Conservation (phyloP, 192 early-diverging fungal genomes). For the Podila epicladia region DNA sequence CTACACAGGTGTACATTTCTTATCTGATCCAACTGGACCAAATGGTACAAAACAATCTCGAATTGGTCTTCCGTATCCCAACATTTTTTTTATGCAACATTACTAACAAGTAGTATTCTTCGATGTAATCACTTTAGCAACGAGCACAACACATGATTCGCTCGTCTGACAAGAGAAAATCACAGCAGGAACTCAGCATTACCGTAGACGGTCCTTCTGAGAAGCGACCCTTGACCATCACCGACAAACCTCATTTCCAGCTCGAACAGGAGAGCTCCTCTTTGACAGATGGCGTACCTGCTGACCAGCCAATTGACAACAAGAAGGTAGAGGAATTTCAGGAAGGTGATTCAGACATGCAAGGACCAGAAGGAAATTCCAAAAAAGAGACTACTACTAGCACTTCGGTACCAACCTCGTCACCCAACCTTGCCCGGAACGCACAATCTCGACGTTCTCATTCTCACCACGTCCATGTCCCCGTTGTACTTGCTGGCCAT, state of each 20-base stretch:
- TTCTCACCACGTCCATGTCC: slow-evolving; percentile 3
- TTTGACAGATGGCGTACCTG: not conserved
- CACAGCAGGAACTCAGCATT: not conserved
- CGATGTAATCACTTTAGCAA: slow-evolving; percentile 13
- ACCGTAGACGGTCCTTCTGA: not conserved
- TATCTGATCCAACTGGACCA: slow-evolving; percentile 50
- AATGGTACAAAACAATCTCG: slow-evolving; percentile 18
- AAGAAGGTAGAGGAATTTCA: not conserved
- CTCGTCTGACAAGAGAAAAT: slow-evolving; percentile 46
- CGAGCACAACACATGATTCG: slow-evolving; percentile 43
- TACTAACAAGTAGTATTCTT: not conserved
- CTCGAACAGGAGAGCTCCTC: not conserved
- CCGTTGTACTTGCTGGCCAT: slow-evolving; percentile 23
- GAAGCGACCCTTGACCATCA: not conserved
- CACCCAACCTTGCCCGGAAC: slow-evolving; percentile 6
- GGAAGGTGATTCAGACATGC: slow-evolving; percentile 1
- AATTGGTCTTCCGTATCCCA: not conserved
- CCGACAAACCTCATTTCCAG: not conserved
- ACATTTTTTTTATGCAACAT: not conserved
- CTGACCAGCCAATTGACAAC: not conserved
- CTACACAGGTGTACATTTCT: slow-evolving; percentile 49
- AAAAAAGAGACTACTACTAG: not conserved
- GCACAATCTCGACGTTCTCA: slow-evolving; percentile 1
- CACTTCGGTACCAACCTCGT: not conserved
- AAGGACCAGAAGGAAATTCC: not conserved